Conservation (phyloP, 2,329 filamentous ascomycete genomes). For the Phaeosphaeria sp. region DNA sequence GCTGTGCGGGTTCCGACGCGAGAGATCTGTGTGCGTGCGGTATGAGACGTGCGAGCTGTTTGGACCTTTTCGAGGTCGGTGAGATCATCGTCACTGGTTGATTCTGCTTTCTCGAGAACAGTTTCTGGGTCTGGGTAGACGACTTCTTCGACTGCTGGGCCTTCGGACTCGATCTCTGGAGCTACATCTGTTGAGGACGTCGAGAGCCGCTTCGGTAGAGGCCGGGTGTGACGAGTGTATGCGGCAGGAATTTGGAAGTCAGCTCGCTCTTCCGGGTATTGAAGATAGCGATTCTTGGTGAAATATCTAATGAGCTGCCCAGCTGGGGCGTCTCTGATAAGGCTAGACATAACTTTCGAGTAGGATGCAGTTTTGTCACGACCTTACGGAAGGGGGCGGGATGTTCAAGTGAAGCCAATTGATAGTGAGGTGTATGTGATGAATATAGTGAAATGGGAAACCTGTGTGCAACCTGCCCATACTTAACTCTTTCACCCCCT, state of each 20-base stretch:
- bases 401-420: not conserved
- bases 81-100: conserved; percentile 20
- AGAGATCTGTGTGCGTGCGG: conserved; percentile 37
- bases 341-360: conserved; percentile 34
- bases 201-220: conserved; percentile 16
- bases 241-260: conserved; percentile 60
- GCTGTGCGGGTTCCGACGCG: conserved; percentile 47
- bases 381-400: not conserved
- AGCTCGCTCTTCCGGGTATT: conserved; percentile 66
- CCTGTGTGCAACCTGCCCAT: not conserved
- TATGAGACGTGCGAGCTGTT: conserved; percentile 34
- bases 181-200: conserved; percentile 12
- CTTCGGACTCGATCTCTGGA: conserved; percentile 19
- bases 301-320: conserved; percentile 65
- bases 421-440: not conserved
- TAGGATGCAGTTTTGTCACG: not conserved
- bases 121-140: conserved; percentile 32
- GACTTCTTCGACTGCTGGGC: conserved; percentile 30
- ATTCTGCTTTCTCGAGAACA: conserved; percentile 27
- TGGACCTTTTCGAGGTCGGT: conserved; percentile 44
- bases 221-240: conserved; percentile 41
- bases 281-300: conserved; percentile 60
- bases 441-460: not conserved
- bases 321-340: conserved; percentile 63
- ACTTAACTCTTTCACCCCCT: conserved; percentile 1